Evolutionary conservation across 352 stramenopile genomes (phyloP).

Genomic region (Pythium brachiatum): DNA sequence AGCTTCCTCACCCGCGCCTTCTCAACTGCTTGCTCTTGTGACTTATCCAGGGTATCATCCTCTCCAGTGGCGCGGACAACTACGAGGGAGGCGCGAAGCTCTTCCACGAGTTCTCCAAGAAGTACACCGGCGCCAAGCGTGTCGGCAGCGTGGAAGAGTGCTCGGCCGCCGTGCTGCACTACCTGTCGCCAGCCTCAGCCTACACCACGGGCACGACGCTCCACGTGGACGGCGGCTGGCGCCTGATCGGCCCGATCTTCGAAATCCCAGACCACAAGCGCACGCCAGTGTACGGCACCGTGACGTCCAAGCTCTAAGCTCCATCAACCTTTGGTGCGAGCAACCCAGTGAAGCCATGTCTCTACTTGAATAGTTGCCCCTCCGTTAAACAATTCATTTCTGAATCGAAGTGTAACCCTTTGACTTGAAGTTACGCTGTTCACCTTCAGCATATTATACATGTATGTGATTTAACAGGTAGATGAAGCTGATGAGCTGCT

Average conservation of each 20-base stretch:
- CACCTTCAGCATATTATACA: constrained; percentile 9
- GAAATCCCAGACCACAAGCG: constrained; percentile 78
- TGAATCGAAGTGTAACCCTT: constrained; percentile 18
- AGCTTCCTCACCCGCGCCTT: too few relatives aligned
- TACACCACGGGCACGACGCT: constrained; percentile 91
- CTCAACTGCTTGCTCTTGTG: neutral
- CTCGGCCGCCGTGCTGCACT: constrained; percentile 82
- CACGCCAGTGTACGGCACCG: constrained; percentile 75
- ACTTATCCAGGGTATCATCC: constrained; percentile 43
- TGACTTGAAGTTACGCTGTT: constrained; percentile 26
- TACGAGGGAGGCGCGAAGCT: constrained; percentile 83
- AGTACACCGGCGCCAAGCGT: constrained; percentile 75
- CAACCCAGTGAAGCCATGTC: constrained; percentile 25
- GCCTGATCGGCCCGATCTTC: constrained; percentile 60
- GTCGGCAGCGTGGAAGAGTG: constrained; percentile 92
- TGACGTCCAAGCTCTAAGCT: constrained; percentile 45
- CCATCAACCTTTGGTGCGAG: too few relatives aligned
- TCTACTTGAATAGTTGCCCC: neutral
- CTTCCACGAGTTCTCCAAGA: constrained; percentile 70
- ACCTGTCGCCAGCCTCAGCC: constrained; percentile 83
- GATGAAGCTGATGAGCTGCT: constrained; percentile 4
- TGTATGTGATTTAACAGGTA: neutral
- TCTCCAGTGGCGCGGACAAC: constrained; percentile 77
- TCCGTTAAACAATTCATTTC: constrained; percentile 24
- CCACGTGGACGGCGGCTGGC: constrained; percentile 87